A percentile compares a stretch with the other conserved stretches of the same genome.
Evolutionary conservation across 2,329 filamentous ascomycete genomes (phyloP).

Genomic region (Chaetothyriales sp.): DNA sequence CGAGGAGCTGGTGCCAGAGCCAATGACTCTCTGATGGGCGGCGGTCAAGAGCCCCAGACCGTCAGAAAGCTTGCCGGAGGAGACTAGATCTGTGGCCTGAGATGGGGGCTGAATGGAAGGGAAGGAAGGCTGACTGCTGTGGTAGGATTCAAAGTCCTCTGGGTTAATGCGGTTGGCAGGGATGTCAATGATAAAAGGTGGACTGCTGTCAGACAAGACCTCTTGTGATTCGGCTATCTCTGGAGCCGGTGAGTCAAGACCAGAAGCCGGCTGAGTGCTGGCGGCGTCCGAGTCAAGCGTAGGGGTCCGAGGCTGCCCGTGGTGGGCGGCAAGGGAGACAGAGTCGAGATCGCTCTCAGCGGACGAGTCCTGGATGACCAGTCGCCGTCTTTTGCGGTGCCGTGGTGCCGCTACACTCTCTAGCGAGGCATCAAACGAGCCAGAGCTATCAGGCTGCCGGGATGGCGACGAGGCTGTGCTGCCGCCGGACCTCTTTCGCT

Average conservation of each 20-base stretch:
- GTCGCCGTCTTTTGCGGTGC: not conserved
- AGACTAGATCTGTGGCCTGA: not conserved
- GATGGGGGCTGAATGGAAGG: not conserved
- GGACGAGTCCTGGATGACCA: slow-evolving; percentile 8
- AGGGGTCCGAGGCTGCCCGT: not conserved
- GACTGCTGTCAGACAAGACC: slow-evolving; percentile 1
- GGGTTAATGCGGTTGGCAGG: slow-evolving; percentile 3
- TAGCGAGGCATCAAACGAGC: not conserved
- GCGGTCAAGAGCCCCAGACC: not conserved
- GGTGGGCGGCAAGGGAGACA: not conserved
- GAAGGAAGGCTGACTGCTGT: not conserved
- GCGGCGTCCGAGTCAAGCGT: not conserved
- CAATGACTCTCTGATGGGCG: not conserved
- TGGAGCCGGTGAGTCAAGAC: slow-evolving; percentile 2
- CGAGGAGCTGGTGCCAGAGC: not conserved
- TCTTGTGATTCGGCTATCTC: slow-evolving; percentile 13
- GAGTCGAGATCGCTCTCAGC: slow-evolving; percentile 1
- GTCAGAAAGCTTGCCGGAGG: not conserved
- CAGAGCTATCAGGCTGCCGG: not conserved
- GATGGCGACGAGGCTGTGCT: not conserved
- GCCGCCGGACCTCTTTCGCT: not conserved
- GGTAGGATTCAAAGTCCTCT: slow-evolving; percentile 11
- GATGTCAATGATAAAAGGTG: not conserved
- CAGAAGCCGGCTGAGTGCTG: not conserved
- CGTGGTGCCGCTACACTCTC: not conserved